Base-by-base conservation (phyloP, 441 rosid species). In the Euphorbia celastroides region DNA sequence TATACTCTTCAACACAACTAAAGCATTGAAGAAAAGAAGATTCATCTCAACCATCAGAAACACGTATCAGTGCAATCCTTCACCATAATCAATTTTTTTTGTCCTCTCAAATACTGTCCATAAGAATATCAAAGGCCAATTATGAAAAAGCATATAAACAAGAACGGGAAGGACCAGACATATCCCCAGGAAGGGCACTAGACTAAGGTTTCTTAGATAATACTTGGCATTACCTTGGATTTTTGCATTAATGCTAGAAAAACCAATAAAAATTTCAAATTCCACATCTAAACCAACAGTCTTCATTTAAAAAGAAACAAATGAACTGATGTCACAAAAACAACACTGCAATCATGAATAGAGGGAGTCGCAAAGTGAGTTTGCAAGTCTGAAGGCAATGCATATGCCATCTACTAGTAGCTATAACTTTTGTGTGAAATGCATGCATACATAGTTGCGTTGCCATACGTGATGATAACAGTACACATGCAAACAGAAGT, bases 231-330 rank as follows among this genome's bases (percentile, higher is more conserved):
- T 22, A 36, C 30, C 50, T 20, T 59, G 26, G 23, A 36, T 36
- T 7, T 20, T 20, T 38, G 27, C 30, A 11, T 60, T 11, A 55
- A 55, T 26, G 31, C 32, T 5, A 2, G 19, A 48, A 48, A 9
- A 7, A 16, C 54, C 17, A 48, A 17, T 25, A 11, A 26, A 25
- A 55, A 52, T 28, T 54, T 42, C 36, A 7, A 50, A 50, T 58
- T 46, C 65, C 61, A 48, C 27, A 68, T 30, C 41, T 42, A 57
- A 51, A 61, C 19, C 30, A 56, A 60, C 48, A 19, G 19, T n/a
- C 57, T 30, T 66, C 16, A 13, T 51, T 28, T 19, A 60, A 59
- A n/a, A 7, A 7, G 48, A 60, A 68, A 59, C 7, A 67, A 34
- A 60, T 38, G 27, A 27, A 28, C 25, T 59, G 38, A 50, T 11